Conservation (phyloP, 1,284 basidiomycete genomes). For the Wallemia ichthyophaga region DNA sequence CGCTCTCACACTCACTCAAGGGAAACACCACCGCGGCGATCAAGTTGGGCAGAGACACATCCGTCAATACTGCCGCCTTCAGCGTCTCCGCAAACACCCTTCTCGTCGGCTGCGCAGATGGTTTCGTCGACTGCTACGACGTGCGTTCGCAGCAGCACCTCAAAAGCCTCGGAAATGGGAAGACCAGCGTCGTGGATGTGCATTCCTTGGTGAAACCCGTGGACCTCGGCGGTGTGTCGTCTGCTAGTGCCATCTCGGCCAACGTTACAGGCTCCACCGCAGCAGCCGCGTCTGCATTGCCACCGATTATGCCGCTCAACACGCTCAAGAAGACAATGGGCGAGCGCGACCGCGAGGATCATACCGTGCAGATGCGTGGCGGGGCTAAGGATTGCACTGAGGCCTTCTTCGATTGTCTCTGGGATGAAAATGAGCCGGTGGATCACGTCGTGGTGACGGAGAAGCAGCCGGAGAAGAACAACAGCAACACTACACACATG, state of each 20-base stretch:
- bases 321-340: constrained; percentile 42
- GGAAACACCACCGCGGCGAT: too few species aligned
- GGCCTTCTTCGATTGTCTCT: background rate
- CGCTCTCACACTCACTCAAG: too few species aligned
- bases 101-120: constrained; percentile 37
- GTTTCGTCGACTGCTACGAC: constrained; percentile 54
- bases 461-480: constrained; percentile 14
- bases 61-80: background rate
- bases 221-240: constrained; percentile 48
- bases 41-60: background rate
- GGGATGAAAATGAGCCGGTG: constrained; percentile 4
- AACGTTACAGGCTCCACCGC: constrained; percentile 15
- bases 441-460: constrained; percentile 4
- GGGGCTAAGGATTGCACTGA: background rate
- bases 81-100: constrained; percentile 12
- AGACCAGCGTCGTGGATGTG: constrained; percentile 16
- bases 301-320: constrained; percentile 32
- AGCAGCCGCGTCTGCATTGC: constrained; percentile 23
- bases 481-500: constrained; percentile 21
- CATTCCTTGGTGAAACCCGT: constrained; percentile 43
- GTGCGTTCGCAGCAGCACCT: constrained; percentile 66
- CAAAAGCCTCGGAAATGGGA: constrained; percentile 32
- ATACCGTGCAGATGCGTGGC: constrained; percentile 23
- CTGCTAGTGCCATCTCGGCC: constrained; percentile 16
- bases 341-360: constrained; percentile 28